Percentiles rank a stretch among this genome's conserved stretches.
Conservation (phyloP, 768 basidiomycete genomes). For the Epithele typhae region DNA sequence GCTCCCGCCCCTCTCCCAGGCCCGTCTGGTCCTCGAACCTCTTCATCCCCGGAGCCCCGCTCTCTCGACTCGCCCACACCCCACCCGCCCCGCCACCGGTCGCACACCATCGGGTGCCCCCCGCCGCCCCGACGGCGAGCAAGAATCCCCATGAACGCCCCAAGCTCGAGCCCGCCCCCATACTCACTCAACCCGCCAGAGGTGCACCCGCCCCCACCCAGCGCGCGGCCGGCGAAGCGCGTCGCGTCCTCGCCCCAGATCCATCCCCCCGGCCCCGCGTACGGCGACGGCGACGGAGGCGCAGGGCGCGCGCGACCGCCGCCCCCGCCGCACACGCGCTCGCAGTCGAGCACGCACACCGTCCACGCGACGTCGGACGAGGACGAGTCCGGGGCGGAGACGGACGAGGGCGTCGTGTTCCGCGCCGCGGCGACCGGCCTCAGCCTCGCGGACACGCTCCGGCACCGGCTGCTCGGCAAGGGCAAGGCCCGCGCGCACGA, state of each 20-base stretch:
- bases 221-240: no score
- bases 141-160: constrained; percentile 10
- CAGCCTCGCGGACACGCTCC: constrained; percentile 13
- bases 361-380: not conserved
- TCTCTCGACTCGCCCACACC: not conserved
- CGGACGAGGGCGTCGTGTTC: constrained; percentile 15
- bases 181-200: constrained; percentile 3
- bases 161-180: constrained; percentile 8
- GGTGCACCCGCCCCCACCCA: not conserved
- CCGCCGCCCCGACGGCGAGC: no score
- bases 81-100: not conserved
- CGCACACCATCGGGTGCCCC: not conserved
- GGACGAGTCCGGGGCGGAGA: constrained; percentile 2
- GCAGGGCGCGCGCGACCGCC: no score
- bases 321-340: not conserved
- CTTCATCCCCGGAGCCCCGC: no score
- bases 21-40: no score
- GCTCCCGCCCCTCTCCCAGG: no score
- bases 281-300: no score
- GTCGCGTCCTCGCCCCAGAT: not conserved
- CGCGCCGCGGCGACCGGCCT: not conserved
- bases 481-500: constrained; percentile 16
- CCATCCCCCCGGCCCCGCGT: not conserved
- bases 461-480: constrained; percentile 20
- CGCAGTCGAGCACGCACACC: not conserved